Conservation (phyloP, 2,329 filamentous ascomycete species). For the Eurotiales sp. region DNA sequence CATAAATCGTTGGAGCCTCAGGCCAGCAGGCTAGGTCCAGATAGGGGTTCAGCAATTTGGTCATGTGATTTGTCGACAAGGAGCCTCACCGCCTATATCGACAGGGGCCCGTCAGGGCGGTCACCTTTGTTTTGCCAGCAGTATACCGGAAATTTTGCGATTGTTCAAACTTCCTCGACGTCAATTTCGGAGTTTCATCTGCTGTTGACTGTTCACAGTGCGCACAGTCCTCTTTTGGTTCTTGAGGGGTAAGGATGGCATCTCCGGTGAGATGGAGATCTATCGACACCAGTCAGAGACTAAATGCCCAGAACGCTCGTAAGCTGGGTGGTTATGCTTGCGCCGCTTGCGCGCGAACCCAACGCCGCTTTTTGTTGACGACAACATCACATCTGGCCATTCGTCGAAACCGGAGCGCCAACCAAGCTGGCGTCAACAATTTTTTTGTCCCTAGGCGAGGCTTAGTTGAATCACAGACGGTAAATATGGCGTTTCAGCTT, state of each 20-base stretch:
- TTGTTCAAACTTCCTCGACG: background rate
- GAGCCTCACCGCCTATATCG: constrained; percentile 7
- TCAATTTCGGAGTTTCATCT: too few relatives aligned
- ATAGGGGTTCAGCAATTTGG: background rate
- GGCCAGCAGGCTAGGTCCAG: background rate
- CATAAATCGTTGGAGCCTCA: background rate
- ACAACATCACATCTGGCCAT: constrained; percentile 1
- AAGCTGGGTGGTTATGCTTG: constrained; percentile 13
- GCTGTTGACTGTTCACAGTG: background rate
- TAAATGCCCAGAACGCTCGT: background rate
- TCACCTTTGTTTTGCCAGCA: constrained; percentile 5
- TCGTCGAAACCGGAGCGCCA: constrained; percentile 2
- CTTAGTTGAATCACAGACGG: background rate
- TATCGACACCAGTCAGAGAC: background rate
- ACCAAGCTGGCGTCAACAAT: background rate
- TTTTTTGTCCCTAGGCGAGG: background rate
- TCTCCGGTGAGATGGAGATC: constrained; percentile 7
- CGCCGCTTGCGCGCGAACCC: constrained; percentile 16
- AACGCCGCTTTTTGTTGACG: constrained; percentile 12
- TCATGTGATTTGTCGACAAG: background rate
- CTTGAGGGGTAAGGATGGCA: background rate
- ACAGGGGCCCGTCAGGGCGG: too few relatives aligned
- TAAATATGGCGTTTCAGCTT: background rate
- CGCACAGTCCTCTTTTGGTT: background rate
- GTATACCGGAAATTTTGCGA: constrained; percentile 10